Percentiles rank a stretch among this genome's conserved stretches.
phyloP scores from a whole-genome alignment of 1,284 basidiomycete genomes.

The Boletus sp. region DNA sequence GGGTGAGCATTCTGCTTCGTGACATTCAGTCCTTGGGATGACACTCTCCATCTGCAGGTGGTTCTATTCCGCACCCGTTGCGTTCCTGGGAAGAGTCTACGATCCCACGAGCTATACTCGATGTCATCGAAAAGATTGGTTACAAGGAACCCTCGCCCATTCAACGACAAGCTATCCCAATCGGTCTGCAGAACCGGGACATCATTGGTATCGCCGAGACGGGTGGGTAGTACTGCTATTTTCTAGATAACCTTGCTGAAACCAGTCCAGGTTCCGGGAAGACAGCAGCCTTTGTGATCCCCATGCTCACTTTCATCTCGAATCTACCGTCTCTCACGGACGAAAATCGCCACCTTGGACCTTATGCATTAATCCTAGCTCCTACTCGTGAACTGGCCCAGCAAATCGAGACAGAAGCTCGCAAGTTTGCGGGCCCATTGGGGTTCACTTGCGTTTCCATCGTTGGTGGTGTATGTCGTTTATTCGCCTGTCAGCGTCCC shows the following conservation, averaged over 20 bases:
- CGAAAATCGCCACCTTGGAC: constrained; percentile 89
- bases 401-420: constrained; percentile 91
- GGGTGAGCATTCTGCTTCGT: constrained; percentile 43
- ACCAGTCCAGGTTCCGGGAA: constrained; percentile 85
- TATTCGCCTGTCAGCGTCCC: constrained; percentile 1
- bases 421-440: constrained; percentile 84
- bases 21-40: background rate
- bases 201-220: constrained; percentile 99
- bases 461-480: constrained; percentile 80
- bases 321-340: constrained; percentile 82
- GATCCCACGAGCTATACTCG: constrained; percentile 78
- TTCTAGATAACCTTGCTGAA: constrained; percentile 7
- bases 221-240: constrained; percentile 43
- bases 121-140: constrained; percentile 85
- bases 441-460: constrained; percentile 95
- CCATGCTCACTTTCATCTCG: constrained; percentile 93
- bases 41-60: constrained; percentile 50
- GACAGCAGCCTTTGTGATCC: constrained; percentile 98
- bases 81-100: constrained; percentile 88
- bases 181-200: constrained; percentile 93
- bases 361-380: constrained; percentile 90
- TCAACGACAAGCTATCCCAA: constrained; percentile 97
- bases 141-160: constrained; percentile 97
- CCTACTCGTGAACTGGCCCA: constrained; percentile 97
- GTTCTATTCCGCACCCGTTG: constrained; percentile 88